Conservation (phyloP, 495 filamentous ascomycete species). For the Penicillium samsonianum region DNA sequence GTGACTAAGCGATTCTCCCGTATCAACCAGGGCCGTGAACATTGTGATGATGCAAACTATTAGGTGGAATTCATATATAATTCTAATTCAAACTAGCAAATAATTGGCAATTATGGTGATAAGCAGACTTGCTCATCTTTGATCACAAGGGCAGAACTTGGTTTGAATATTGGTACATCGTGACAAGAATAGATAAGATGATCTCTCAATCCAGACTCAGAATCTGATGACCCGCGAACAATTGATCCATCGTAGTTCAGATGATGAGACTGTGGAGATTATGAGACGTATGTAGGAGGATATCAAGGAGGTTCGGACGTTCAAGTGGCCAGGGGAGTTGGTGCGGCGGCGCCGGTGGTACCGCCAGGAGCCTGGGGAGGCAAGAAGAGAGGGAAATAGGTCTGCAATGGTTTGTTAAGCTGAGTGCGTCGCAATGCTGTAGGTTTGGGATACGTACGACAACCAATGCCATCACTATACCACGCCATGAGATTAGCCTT, state of each 20-base stretch:
- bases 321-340: constrained; percentile 45
- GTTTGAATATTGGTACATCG: constrained; percentile 22
- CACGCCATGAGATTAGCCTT: constrained; percentile 18
- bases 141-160: constrained; percentile 12
- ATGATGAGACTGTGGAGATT: not conserved
- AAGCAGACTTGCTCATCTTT: constrained; percentile 1
- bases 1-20: constrained; percentile 24
- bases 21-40: not conserved
- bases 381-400: constrained; percentile 83
- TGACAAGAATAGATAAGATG: constrained; percentile 4
- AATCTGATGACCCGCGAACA: not conserved
- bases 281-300: constrained; percentile 12
- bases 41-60: not conserved
- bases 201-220: not conserved
- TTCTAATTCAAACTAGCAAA: not conserved
- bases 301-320: constrained; percentile 10
- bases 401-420: constrained; percentile 43
- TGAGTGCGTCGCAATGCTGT: not conserved
- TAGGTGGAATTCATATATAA: not conserved
- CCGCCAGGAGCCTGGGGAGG: constrained; percentile 53
- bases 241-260: not conserved
- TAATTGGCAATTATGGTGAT: not conserved
- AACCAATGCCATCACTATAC: constrained; percentile 71
- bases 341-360: constrained; percentile 44
- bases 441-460: constrained; percentile 53